Conservation (phyloP, 2,329 filamentous ascomycete species). For the Fusarium buharicum region DNA sequence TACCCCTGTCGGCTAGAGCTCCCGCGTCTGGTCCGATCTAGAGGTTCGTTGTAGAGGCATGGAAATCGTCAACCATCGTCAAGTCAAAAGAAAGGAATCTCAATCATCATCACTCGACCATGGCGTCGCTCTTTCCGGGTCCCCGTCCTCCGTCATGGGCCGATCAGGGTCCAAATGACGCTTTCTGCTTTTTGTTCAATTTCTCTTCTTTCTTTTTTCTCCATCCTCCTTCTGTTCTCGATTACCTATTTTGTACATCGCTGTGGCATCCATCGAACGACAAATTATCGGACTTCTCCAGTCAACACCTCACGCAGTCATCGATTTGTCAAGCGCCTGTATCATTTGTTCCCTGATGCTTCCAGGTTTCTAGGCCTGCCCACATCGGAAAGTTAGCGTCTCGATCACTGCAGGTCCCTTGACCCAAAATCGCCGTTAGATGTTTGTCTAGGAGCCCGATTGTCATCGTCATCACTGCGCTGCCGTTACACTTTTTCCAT, state of each 20-base stretch:
- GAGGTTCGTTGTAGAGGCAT: slow-evolving; percentile 32
- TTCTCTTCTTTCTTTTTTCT: not conserved
- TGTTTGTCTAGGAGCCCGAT: slow-evolving; percentile 6
- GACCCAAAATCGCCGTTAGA: slow-evolving; percentile 19
- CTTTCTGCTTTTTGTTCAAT: not conserved
- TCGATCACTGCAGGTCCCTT: slow-evolving; percentile 26
- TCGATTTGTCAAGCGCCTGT: not conserved
- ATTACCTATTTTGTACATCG: slow-evolving; percentile 6
- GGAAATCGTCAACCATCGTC: slow-evolving; percentile 37
- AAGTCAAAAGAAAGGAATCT: slow-evolving; percentile 2
- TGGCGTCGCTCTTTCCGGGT: slow-evolving; percentile 6
- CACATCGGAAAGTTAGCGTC: slow-evolving; percentile 17
- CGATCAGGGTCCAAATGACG: slow-evolving; percentile 21
- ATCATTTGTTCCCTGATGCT: slow-evolving; percentile 4
- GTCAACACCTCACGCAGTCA: slow-evolving; percentile 3
- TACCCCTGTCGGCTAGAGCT: slow-evolving; percentile 39
- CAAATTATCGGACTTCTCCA: not conserved
- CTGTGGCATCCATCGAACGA: slow-evolving; percentile 5
- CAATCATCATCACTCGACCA: slow-evolving; percentile 5
- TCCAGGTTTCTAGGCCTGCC: slow-evolving; percentile 11
- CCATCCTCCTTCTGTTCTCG: not conserved
- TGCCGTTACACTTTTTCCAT: not conserved
- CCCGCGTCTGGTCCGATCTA: slow-evolving; percentile 45
- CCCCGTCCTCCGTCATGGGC: slow-evolving; percentile 14
- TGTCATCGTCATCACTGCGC: slow-evolving; percentile 17